Evolutionary conservation across 257 asterid genomes (phyloP).

Genomic region (Salvia rosmarinus): DNA sequence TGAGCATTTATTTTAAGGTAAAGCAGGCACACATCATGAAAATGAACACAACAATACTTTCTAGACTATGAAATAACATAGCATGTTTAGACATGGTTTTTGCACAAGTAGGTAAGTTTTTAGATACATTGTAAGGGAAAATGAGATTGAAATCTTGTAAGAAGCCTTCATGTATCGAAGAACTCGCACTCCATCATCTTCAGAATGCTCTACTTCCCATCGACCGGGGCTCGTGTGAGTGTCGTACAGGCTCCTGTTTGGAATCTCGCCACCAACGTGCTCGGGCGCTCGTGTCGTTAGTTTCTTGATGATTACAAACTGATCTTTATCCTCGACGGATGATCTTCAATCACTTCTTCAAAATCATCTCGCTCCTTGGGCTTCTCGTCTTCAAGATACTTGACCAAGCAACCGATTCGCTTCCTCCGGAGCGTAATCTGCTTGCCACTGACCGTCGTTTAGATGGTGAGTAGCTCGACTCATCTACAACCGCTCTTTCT

Average conservation of each 20-base stretch:
- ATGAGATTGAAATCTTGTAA: background rate
- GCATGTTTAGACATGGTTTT: background rate
- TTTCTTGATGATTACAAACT: constrained; percentile 35
- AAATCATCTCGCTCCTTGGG: background rate
- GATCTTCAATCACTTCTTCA: constrained; percentile 39
- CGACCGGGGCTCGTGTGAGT: constrained; percentile 66
- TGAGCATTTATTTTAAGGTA: background rate
- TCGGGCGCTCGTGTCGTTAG: constrained; percentile 37
- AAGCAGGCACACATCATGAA: background rate
- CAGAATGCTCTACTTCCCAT: background rate
- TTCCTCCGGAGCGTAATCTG: constrained; percentile 51
- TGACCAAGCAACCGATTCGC: constrained; percentile 49
- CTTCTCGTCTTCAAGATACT: constrained; percentile 45
- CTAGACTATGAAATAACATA: background rate
- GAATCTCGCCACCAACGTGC: constrained; percentile 35
- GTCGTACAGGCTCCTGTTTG: constrained; percentile 70
- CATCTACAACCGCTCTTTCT: constrained; percentile 50
- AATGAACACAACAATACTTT: too few species aligned
- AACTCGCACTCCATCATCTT: constrained; percentile 52
- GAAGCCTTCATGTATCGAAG: constrained; percentile 16
- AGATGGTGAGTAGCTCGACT: constrained; percentile 51
- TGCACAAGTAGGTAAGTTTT: background rate
- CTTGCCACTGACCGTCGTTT: constrained; percentile 58
- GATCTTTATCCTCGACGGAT: constrained; percentile 24
- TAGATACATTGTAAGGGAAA: background rate